Conservation (phyloP, 192 early-diverging fungal species). For the Rhizophlyctis rosea region DNA sequence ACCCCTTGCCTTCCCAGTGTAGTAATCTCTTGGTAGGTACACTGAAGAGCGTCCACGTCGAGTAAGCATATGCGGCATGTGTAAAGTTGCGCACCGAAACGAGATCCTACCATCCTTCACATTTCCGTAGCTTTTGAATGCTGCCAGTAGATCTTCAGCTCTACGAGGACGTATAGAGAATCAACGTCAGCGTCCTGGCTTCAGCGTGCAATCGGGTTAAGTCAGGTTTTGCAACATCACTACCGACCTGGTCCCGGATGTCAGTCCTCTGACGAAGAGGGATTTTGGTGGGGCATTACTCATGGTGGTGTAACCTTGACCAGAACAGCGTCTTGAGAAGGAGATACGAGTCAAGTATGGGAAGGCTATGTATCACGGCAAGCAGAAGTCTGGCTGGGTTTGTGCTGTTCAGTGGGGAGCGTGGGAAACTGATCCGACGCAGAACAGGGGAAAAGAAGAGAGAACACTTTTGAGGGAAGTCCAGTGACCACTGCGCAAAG, state of each 20-base stretch:
- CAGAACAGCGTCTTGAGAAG: too few relatives aligned
- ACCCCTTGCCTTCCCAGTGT: slow-evolving; percentile 35
- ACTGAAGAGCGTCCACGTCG: slow-evolving; percentile 31
- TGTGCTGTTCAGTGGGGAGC: too few relatives aligned
- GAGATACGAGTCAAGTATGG: too few relatives aligned
- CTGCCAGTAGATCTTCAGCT: slow-evolving; percentile 37
- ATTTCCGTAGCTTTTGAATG: slow-evolving; percentile 37
- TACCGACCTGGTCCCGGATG: slow-evolving; percentile 34
- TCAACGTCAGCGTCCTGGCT: neutral
- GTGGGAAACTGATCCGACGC: too few relatives aligned
- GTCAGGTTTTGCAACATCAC: neutral
- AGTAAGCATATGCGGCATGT: neutral
- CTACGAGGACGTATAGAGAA: slow-evolving; percentile 5
- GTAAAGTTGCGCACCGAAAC: neutral
- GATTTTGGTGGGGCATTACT: too few relatives aligned
- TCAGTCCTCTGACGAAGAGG: slow-evolving; percentile 40
- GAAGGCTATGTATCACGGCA: too few relatives aligned
- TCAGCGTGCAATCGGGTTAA: neutral
- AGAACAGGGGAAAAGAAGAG: too few relatives aligned
- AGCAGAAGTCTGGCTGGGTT: too few relatives aligned
- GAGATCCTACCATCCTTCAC: slow-evolving; percentile 31
- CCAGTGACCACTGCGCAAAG: too few relatives aligned
- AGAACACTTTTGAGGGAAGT: too few relatives aligned
- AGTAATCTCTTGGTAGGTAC: slow-evolving; percentile 49
- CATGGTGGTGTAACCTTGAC: too few relatives aligned